These are phyloP conservation scores for Emydomyces testavorans DNA, from an alignment of 2,329 filamentous ascomycete genomes.

Conservation along the genomic window DNA sequence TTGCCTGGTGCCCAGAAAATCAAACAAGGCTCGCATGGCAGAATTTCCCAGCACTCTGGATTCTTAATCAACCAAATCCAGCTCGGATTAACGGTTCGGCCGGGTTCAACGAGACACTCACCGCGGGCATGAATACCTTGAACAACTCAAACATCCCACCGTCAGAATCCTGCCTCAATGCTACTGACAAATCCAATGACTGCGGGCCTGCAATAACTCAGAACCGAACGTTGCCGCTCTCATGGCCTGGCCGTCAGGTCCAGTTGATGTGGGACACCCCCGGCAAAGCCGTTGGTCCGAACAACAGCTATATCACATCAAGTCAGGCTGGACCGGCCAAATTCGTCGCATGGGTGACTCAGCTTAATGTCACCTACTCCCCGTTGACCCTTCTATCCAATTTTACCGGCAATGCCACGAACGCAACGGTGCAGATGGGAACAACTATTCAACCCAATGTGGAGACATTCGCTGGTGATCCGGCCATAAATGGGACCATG, in stretches of 20 bases:
- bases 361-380: constrained; percentile 66
- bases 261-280: constrained; percentile 61
- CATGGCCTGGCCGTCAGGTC: constrained; percentile 61
- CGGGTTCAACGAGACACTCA: constrained; percentile 51
- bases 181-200: constrained; percentile 33
- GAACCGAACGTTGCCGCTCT: constrained; percentile 60
- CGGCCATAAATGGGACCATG: constrained; percentile 64
- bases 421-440: constrained; percentile 5
- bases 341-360: constrained; percentile 65
- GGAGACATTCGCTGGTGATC: constrained; percentile 55
- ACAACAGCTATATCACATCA: constrained; percentile 67
- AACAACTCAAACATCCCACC: constrained; percentile 30
- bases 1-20: constrained; percentile 60
- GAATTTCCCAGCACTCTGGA: constrained; percentile 62
- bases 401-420: constrained; percentile 54
- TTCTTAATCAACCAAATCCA: constrained; percentile 68
- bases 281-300: constrained; percentile 59
- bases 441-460: constrained; percentile 50
- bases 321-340: constrained; percentile 46
- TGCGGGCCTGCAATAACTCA: constrained; percentile 55
- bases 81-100: constrained; percentile 47
- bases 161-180: constrained; percentile 47
- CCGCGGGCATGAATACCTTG: constrained; percentile 26
- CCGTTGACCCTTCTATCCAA: constrained; percentile 41
- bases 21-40: constrained; percentile 70